Conservation (phyloP, 768 basidiomycete genomes). For the Dioszegia crocea region DNA sequence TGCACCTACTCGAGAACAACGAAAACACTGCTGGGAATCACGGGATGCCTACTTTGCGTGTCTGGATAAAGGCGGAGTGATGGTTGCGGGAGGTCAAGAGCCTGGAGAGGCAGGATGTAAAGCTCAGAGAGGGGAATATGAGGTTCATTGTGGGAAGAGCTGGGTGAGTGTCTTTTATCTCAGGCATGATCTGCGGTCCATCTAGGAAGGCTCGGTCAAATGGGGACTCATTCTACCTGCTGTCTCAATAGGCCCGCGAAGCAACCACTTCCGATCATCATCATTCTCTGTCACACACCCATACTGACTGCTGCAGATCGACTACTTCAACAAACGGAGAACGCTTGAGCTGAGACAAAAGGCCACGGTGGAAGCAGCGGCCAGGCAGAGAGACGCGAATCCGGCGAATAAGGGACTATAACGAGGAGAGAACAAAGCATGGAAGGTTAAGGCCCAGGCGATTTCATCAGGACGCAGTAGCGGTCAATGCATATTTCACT, state of each 20-base stretch:
- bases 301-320: constrained; percentile 58
- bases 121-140: constrained; percentile 60
- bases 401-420: constrained; percentile 18
- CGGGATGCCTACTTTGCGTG: constrained; percentile 82
- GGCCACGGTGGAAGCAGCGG: constrained; percentile 43
- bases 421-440: not conserved
- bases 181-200: no score
- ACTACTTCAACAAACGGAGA: constrained; percentile 89
- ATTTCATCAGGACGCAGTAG: not conserved
- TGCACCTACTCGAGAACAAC: constrained; percentile 59
- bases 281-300: no score
- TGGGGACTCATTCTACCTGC: no score
- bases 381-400: constrained; percentile 22
- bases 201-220: no score
- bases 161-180: constrained; percentile 54
- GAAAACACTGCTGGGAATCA: constrained; percentile 77
- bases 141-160: constrained; percentile 52
- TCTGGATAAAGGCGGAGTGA: constrained; percentile 64
- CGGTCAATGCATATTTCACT: constrained; percentile 9
- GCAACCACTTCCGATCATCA: no score
- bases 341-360: constrained; percentile 55
- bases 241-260: no score
- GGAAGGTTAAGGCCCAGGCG: not conserved
- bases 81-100: constrained; percentile 64
- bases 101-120: constrained; percentile 57